Evolutionary conservation across 352 stramenopile genomes (phyloP).

Genomic region (Phytophthora niederhauseri): DNA sequence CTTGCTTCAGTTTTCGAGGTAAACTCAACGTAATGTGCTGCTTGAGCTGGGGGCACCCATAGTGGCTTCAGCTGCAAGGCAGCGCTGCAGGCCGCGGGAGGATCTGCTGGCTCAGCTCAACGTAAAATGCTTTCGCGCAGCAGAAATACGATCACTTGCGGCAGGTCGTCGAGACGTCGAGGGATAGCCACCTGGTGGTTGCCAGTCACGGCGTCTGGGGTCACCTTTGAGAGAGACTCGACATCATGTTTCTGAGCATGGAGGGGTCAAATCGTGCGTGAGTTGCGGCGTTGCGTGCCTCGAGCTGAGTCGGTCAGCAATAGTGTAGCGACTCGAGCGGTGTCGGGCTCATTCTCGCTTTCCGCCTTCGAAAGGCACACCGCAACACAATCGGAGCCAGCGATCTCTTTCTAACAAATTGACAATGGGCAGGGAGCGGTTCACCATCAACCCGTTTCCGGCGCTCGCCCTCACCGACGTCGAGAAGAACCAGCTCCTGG

Average conservation of each 20-base stretch:
- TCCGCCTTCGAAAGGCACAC: conserved; percentile 15
- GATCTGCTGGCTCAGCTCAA: conserved; percentile 19
- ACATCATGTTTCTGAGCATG: conserved; percentile 25
- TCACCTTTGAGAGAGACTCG: conserved; percentile 13
- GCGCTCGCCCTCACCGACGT: conserved; percentile 32
- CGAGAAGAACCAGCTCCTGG: conserved; percentile 39
- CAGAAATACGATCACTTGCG: conserved; percentile 35
- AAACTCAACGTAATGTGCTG: neutral
- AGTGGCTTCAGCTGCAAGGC: neutral
- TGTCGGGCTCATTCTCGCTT: conserved; percentile 29
- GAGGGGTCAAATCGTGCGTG: conserved; percentile 31
- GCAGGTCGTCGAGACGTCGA: conserved; percentile 30
- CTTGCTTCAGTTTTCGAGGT: conserved; percentile 11
- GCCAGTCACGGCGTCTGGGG: conserved; percentile 3
- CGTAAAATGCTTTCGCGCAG: conserved; percentile 19
- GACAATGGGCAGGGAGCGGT: conserved; percentile 35
- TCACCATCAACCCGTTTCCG: conserved; percentile 45
- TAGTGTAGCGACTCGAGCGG: conserved; percentile 9
- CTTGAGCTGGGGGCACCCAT: conserved; percentile 6
- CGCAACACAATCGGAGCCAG: conserved; percentile 1
- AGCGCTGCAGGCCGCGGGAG: neutral
- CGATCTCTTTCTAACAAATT: neutral
- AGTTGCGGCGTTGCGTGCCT: conserved; percentile 27
- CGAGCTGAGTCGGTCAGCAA: conserved; percentile 18
- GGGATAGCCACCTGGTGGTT: conserved; percentile 33